Evolutionary conservation across 257 asterid genomes (phyloP).

Genomic region (Solanum clarkiae): DNA sequence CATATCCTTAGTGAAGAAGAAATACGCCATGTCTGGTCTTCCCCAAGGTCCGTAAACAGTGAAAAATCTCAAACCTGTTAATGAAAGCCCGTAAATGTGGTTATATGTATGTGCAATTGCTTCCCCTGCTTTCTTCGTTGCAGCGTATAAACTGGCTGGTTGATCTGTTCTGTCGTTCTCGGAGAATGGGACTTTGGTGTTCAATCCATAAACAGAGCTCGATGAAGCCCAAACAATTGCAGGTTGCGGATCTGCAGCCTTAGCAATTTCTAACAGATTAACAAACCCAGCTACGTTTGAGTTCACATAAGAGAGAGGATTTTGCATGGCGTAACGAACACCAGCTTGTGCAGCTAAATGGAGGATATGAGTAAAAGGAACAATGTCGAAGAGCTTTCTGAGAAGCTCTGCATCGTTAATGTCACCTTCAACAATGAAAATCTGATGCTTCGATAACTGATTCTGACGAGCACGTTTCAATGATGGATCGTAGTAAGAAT

Average conservation of each 20-base stretch:
- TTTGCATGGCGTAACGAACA: slow-evolving; percentile 95
- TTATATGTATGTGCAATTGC: slow-evolving; percentile 87
- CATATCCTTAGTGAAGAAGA: slow-evolving; percentile 81
- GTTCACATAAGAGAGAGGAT: slow-evolving; percentile 59
- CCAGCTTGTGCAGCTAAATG: slow-evolving; percentile 97
- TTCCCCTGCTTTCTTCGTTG: slow-evolving; percentile 92
- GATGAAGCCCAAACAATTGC: slow-evolving; percentile 94
- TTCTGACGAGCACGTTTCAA: slow-evolving; percentile 56
- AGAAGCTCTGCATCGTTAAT: slow-evolving; percentile 52
- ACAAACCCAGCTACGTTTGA: slow-evolving; percentile 85
- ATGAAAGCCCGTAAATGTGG: slow-evolving; percentile 69
- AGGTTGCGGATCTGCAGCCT: slow-evolving; percentile 82
- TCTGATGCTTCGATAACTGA: slow-evolving; percentile 29
- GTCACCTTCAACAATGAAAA: slow-evolving; percentile 66
- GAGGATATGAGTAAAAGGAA: slow-evolving; percentile 61
- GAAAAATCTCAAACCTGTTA: slow-evolving; percentile 84
- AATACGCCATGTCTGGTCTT: slow-evolving; percentile 91
- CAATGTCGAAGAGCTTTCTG: slow-evolving; percentile 60
- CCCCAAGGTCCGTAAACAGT: slow-evolving; percentile 99
- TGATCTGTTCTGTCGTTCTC: slow-evolving; percentile 61
- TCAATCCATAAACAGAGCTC: slow-evolving; percentile 77
- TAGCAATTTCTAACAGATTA: slow-evolving; percentile 61
- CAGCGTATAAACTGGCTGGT: slow-evolving; percentile 95
- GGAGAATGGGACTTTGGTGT: slow-evolving; percentile 64
- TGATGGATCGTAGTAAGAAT: slow-evolving; percentile 74